phyloP scores from a whole-genome alignment of 2,329 filamentous ascomycete genomes.

The Diaporthe humulicola region DNA sequence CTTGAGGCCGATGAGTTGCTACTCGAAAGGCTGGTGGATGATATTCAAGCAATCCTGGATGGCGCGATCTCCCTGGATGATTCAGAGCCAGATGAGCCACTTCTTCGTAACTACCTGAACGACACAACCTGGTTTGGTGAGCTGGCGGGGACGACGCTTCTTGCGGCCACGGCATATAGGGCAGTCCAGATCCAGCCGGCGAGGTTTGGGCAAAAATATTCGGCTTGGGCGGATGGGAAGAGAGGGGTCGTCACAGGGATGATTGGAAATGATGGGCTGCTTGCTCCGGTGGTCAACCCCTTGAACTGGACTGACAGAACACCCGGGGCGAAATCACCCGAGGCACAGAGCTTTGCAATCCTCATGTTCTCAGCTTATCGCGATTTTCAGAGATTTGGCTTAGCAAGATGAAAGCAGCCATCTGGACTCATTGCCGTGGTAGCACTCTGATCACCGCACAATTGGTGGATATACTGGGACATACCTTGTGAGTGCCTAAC shows the following conservation, averaged over 20 bases:
- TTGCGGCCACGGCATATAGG: not conserved
- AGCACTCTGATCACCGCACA: no score
- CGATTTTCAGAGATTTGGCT: not conserved
- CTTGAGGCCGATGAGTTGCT: not conserved
- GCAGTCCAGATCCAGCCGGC: not conserved
- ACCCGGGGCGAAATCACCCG: not conserved
- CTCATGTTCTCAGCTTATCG: not conserved
- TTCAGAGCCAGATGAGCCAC: not conserved
- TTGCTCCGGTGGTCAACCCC: not conserved
- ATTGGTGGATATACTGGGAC: not conserved
- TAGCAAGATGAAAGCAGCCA: no score
- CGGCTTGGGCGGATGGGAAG: not conserved
- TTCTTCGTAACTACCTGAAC: constrained; percentile 10
- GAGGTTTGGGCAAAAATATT: not conserved
- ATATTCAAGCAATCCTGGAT: not conserved
- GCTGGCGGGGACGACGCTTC: not conserved
- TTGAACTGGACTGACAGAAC: not conserved
- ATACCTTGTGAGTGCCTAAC: not conserved
- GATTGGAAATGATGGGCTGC: not conserved
- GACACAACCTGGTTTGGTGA: not conserved
- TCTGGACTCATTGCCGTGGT: no score
- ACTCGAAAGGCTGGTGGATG: not conserved
- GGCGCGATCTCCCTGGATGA: not conserved
- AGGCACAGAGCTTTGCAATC: constrained; percentile 10
- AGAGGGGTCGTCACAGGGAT: not conserved